These are phyloP conservation scores for Ceratobasidium sp. DNA, from an alignment of 1,284 basidiomycete genomes.

Conservation along the genomic window DNA sequence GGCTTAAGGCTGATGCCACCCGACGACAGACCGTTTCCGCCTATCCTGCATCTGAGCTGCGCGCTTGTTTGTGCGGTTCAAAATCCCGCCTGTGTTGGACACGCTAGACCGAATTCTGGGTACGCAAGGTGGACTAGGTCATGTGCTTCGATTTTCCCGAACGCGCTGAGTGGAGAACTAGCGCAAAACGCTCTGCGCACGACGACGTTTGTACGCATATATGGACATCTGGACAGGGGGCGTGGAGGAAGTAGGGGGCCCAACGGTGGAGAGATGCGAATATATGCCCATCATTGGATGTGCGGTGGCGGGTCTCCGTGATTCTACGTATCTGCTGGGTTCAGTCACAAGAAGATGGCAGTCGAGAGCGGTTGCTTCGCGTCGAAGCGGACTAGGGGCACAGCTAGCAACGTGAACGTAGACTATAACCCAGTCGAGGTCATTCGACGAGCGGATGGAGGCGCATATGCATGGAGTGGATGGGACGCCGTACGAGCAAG, in stretches of 20 bases:
- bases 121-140: slow-evolving; percentile 87
- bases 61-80: slow-evolving; percentile 91
- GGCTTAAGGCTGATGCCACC: slow-evolving; percentile 96
- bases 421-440: slow-evolving; percentile 80
- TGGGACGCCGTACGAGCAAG: slow-evolving; percentile 98
- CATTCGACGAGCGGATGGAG: slow-evolving; percentile 98
- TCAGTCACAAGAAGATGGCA: slow-evolving; percentile 94
- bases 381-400: slow-evolving; percentile 68
- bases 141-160: slow-evolving; percentile 93
- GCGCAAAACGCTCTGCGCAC: slow-evolving; percentile 89
- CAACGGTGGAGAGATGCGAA: slow-evolving; percentile 69
- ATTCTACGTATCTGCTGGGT: slow-evolving; percentile 89
- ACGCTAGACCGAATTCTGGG: slow-evolving; percentile 89
- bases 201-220: slow-evolving; percentile 88
- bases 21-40: slow-evolving; percentile 92
- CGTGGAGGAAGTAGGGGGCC: slow-evolving; percentile 20
- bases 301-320: slow-evolving; percentile 94
- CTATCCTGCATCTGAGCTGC: slow-evolving; percentile 90
- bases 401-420: slow-evolving; percentile 71
- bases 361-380: slow-evolving; percentile 92
- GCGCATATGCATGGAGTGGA: slow-evolving; percentile 99
- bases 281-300: slow-evolving; percentile 98
- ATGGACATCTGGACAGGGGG: slow-evolving; percentile 92
- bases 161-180: slow-evolving; percentile 92
- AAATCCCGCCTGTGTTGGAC: slow-evolving; percentile 93